Evolutionary conservation across 225 moss, liverwort and hornwort species (phyloP), one percentile per base, ranked within the genome.

Genomic region (Neckera pumila): DNA sequence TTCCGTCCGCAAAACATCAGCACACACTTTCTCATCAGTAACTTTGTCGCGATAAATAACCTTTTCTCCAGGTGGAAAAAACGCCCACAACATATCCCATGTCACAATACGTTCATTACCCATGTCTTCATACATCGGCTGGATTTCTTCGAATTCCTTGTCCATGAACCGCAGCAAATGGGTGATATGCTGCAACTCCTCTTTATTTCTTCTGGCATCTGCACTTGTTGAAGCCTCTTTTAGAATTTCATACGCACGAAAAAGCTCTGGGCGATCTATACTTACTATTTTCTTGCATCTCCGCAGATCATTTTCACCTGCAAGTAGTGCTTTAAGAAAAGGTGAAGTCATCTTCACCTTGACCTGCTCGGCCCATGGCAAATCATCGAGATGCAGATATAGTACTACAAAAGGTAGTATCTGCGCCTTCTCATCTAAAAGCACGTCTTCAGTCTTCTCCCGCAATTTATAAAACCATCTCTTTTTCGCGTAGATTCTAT

Each of bases 81-180:
- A 70, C 28, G 81, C 69, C 88, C 90, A 88, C 57, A 90, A 38
- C 85, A 90, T 90, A 7, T 81, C 67, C 85, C 80, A 88, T 11
- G 61, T 58, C 40, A n/a, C 81, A 67, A 67, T 21, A 67, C 11
- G n/a, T 20, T n/a, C 5, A 11, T 67, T 21, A n/a, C n/a, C n/a
- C 67, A 67, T 67, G n/a, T 3, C 21, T n/a, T 67, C 21, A 67
- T 67, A 67, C 67, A n/a, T 21, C 21, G n/a, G 21, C n/a, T 21
- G 6, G 42, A 81, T 85, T n/a, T 42, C 47, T n/a, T 81, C 59
- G 12, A 90, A 66, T 21, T 90, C 90, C 75, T 67, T n/a, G 43
- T 87, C 64, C 90, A 90, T 66, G 74, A 83, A 89, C 53, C 67
- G 67, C 59, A 89, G 20, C 59, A 89, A 77, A 34, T 82, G 76